phyloP scores from a whole-genome alignment of 805 yeast genomes.

The Lachancea fermentati region DNA sequence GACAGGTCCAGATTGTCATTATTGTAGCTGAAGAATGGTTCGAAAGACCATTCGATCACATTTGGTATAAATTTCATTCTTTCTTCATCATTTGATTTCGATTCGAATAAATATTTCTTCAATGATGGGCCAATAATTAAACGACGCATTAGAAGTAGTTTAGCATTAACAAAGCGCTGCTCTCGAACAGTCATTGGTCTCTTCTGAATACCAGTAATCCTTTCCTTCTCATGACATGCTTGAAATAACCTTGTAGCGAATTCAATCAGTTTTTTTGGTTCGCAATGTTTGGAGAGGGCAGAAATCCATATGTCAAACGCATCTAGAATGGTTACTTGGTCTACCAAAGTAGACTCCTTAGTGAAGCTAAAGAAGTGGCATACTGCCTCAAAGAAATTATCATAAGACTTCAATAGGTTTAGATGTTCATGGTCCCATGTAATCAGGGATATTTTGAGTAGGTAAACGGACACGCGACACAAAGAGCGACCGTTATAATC shows the following conservation, averaged over 20 bases:
- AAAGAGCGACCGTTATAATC: conserved; percentile 56
- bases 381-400: conserved; percentile 31
- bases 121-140: conserved; percentile 37
- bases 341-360: conserved; percentile 45
- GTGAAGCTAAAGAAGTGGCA: conserved; percentile 43
- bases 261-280: conserved; percentile 16
- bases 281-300: conserved; percentile 29
- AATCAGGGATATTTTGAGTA: conserved; percentile 40
- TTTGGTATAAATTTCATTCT: conserved; percentile 37
- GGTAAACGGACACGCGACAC: conserved; percentile 51
- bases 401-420: conserved; percentile 27
- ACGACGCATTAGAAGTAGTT: conserved; percentile 56
- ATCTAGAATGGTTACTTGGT: conserved; percentile 60
- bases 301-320: conserved; percentile 51
- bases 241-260: conserved; percentile 16
- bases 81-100: conserved; percentile 20
- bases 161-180: conserved; percentile 51
- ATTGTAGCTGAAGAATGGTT: conserved; percentile 45
- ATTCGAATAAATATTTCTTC: conserved; percentile 9
- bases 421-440: conserved; percentile 19
- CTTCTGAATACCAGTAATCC: conserved; percentile 6
- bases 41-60: conserved; percentile 52
- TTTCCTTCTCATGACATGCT: conserved; percentile 21
- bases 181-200: conserved; percentile 24
- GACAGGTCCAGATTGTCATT: conserved; percentile 47